Evolutionary conservation across 2,329 filamentous ascomycete species (phyloP).

Genomic region (Phaeoacremonium minimum): DNA sequence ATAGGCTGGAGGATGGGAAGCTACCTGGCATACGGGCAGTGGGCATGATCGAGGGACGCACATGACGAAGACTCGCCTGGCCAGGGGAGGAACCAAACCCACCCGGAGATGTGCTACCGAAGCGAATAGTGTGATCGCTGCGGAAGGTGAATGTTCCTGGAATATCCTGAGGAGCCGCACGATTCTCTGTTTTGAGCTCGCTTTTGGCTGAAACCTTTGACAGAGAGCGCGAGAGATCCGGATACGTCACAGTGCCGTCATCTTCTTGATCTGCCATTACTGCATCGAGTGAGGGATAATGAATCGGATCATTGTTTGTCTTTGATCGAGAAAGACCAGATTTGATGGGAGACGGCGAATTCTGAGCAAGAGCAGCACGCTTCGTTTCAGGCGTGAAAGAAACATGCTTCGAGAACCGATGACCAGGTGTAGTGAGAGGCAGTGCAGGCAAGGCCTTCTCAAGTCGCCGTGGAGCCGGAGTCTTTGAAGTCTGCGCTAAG

Average conservation of each 20-base stretch:
- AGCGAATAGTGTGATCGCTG: constrained; percentile 60
- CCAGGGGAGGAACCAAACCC: constrained; percentile 55
- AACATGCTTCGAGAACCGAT: constrained; percentile 67
- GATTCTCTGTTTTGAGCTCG: constrained; percentile 1
- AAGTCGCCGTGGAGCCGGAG: constrained; percentile 36
- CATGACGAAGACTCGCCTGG: constrained; percentile 58
- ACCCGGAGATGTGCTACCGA: constrained; percentile 39
- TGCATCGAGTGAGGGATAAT: constrained; percentile 26
- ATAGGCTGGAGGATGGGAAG: constrained; percentile 36
- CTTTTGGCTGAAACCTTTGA: constrained; percentile 17
- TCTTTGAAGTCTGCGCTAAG: constrained; percentile 33
- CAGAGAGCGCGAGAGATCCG: constrained; percentile 38
- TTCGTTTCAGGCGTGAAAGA: constrained; percentile 74
- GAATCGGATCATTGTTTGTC: constrained; percentile 25
- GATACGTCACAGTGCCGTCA: constrained; percentile 41
- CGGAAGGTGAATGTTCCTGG: constrained; percentile 62
- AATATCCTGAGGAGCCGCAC: constrained; percentile 14
- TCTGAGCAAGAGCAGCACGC: constrained; percentile 34
- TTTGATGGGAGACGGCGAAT: constrained; percentile 55
- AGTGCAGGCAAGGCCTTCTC: constrained; percentile 49
- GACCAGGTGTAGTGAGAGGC: constrained; percentile 62
- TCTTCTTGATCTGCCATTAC: constrained; percentile 18
- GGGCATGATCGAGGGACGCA: constrained; percentile 46
- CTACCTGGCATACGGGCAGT: constrained; percentile 47
- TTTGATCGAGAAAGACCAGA: constrained; percentile 38